Conservation (phyloP, 345 rosid species). For the Eucalyptus cladocalyx region DNA sequence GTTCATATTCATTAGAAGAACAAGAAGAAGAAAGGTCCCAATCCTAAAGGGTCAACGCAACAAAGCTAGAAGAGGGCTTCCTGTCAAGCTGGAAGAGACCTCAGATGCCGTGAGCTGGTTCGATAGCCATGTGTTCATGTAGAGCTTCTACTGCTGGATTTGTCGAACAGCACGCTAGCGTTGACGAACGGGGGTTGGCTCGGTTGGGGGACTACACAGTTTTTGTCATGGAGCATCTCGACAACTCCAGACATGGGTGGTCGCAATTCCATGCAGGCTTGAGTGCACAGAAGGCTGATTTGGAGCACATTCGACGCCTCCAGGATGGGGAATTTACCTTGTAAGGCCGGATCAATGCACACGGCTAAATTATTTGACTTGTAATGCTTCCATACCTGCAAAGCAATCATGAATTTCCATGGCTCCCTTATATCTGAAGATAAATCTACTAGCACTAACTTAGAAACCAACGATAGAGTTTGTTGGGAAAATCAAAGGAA, state of each 20-base stretch:
- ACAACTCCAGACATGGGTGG: conserved; percentile 54
- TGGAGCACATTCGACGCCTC: conserved; percentile 45
- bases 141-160: background rate
- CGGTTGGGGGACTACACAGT: conserved; percentile 28
- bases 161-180: conserved; percentile 33
- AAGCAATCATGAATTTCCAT: background rate
- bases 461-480: background rate
- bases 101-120: background rate
- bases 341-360: conserved; percentile 28
- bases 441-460: background rate
- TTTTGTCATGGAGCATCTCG: conserved; percentile 28
- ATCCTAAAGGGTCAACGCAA: too few species aligned
- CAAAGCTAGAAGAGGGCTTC: background rate
- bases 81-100: background rate
- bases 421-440: background rate
- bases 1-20: too few species aligned
- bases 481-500: background rate
- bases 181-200: conserved; percentile 75
- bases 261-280: conserved; percentile 44
- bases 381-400: conserved; percentile 63
- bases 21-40: too few species aligned
- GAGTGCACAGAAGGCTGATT: conserved; percentile 70
- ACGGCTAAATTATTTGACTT: conserved; percentile 12
- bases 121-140: background rate
- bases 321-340: conserved; percentile 5